Percentiles rank a stretch among this genome's conserved stretches.
These are phyloP conservation scores for Volvariella volvacea DNA, from an alignment of 1,284 basidiomycete species.

Conservation along the genomic window DNA sequence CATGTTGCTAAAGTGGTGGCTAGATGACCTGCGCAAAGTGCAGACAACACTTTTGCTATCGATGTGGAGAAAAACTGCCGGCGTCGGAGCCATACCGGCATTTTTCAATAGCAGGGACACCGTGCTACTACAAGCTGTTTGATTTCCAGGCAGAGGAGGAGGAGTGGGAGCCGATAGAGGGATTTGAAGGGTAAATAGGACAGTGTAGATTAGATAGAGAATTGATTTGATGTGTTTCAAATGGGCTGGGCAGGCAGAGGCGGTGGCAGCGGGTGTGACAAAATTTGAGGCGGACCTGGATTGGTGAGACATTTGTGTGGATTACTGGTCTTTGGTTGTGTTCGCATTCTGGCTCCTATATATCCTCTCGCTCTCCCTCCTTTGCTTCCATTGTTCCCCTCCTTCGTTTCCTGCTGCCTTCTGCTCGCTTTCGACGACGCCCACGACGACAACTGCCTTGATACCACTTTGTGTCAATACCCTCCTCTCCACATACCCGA, in stretches of 20 bases:
- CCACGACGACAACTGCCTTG: constrained; percentile 30
- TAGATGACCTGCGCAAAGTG: constrained; percentile 74
- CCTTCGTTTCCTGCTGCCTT: constrained; percentile 23
- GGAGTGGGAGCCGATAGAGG: constrained; percentile 49
- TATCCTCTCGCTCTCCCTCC: constrained; percentile 19
- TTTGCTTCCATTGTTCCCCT: constrained; percentile 23
- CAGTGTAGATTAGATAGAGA: constrained; percentile 5
- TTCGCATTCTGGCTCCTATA: constrained; percentile 11
- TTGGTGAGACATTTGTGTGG: too few relatives aligned
- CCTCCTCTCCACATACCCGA: constrained; percentile 21
- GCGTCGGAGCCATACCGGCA: constrained; percentile 58
- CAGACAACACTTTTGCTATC: constrained; percentile 70
- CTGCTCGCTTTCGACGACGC: constrained; percentile 15
- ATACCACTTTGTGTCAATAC: constrained; percentile 49
- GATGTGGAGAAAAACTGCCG: constrained; percentile 53
- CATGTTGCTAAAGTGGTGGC: background rate
- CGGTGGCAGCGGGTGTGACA: constrained; percentile 16
- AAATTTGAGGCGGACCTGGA: constrained; percentile 15
- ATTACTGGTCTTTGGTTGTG: constrained; percentile 11
- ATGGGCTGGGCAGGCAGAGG: constrained; percentile 8
- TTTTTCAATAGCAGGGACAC: constrained; percentile 48
- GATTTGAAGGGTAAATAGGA: constrained; percentile 19
- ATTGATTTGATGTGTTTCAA: constrained; percentile 1
- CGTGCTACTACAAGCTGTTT: constrained; percentile 63
- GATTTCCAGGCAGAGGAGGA: constrained; percentile 41